Conservation (phyloP, 2,329 filamentous ascomycete species). For the Botrytis elliptica region DNA sequence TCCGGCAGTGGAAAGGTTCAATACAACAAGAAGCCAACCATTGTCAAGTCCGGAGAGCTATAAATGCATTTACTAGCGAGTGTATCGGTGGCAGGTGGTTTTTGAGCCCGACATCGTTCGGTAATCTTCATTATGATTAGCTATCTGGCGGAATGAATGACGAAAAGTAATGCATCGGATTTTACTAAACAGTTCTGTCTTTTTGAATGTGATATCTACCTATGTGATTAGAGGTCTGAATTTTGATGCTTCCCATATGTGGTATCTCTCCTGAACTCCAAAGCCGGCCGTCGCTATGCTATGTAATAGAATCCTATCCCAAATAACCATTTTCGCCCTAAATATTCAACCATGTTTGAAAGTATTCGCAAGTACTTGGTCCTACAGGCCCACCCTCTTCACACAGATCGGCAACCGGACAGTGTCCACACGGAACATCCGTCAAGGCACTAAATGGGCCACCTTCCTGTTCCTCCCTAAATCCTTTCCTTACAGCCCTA, state of each 20-base stretch:
- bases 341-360: constrained; percentile 72
- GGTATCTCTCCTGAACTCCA: constrained; percentile 39
- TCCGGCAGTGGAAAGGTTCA: constrained; percentile 54
- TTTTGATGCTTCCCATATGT: constrained; percentile 18
- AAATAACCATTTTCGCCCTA: constrained; percentile 3
- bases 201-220: constrained; percentile 3
- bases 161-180: constrained; percentile 21
- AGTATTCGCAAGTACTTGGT: constrained; percentile 88
- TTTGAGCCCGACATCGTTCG: constrained; percentile 22
- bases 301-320: constrained; percentile 25
- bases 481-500: constrained; percentile 37
- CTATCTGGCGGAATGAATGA: constrained; percentile 19
- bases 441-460: constrained; percentile 54
- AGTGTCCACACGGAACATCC: constrained; percentile 85
- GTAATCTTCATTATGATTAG: constrained; percentile 18
- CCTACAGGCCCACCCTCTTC: constrained; percentile 88
- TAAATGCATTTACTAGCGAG: constrained; percentile 41
- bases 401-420: constrained; percentile 91
- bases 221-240: not conserved
- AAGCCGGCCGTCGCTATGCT: constrained; percentile 37
- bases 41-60: constrained; percentile 49
- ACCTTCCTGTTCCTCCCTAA: constrained; percentile 43
- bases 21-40: constrained; percentile 58
- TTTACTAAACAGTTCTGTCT: constrained; percentile 20
- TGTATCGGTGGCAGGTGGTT: constrained; percentile 22